Evolutionary conservation across 1,139 yeast genomes (phyloP).

Genomic region (Debaryomyces singareniensis): DNA sequence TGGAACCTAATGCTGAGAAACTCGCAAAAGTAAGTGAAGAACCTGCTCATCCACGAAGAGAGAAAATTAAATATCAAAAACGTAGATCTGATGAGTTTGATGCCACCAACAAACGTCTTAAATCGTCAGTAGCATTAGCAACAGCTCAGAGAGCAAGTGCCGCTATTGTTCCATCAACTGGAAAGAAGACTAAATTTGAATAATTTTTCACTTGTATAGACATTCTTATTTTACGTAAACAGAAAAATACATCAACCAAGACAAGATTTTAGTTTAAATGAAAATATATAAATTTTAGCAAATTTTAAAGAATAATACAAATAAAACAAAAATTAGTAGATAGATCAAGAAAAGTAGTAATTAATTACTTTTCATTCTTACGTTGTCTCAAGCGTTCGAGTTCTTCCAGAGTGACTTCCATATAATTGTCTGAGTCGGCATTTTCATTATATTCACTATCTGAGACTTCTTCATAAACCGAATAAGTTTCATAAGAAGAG

Average conservation of each 20-base stretch:
- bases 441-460: slow-evolving; percentile 41
- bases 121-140: slow-evolving; percentile 85
- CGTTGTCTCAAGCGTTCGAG: slow-evolving; percentile 13
- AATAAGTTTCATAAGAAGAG: slow-evolving; percentile 23
- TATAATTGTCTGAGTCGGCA: slow-evolving; percentile 43
- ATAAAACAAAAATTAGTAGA: neutral
- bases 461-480: slow-evolving; percentile 47
- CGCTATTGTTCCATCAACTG: slow-evolving; percentile 85
- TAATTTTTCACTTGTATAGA: slow-evolving; percentile 9
- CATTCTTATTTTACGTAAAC: too few relatives aligned
- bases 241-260: too few relatives aligned
- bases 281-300: neutral
- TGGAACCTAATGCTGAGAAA: slow-evolving; percentile 1
- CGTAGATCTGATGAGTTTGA: slow-evolving; percentile 13
- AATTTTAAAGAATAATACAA: slow-evolving; percentile 1
- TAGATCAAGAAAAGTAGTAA: neutral
- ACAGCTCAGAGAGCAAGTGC: slow-evolving; percentile 86
- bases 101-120: slow-evolving; percentile 39
- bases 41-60: slow-evolving; percentile 9
- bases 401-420: slow-evolving; percentile 37
- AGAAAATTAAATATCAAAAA: slow-evolving; percentile 8
- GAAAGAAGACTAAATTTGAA: slow-evolving; percentile 74
- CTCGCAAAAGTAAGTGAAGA: neutral
- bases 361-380: neutral
- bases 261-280: slow-evolving; percentile 1